Evolutionary conservation across 2,329 filamentous ascomycete genomes (phyloP), one percentile per base, ranked within the genome.

Genomic region (Periconia sp.): DNA sequence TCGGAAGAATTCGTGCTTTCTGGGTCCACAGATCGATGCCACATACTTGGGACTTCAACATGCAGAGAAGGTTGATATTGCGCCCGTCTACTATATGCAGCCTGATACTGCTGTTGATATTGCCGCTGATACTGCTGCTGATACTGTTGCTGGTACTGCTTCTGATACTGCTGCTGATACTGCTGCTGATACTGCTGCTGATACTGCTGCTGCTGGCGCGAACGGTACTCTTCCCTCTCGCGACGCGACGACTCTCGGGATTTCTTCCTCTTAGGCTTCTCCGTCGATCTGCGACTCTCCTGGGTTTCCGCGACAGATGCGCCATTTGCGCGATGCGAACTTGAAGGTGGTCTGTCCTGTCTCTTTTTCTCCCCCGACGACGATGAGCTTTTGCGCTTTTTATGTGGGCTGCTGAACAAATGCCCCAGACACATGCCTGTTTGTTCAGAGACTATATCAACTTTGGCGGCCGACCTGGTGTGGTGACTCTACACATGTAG

Each of bases 401-500:
- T 60, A 44, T 50, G 56, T 31, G 61, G 57, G 43, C 57, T 43
- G 40, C 59, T 57, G 43, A 67, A 68, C 35, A 57, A 59, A 49
- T 65, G 67, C 50, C 61, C 63, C 59, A 65, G 68, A 54, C 66
- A 69, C 66, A 69, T 69, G 48, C 54, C 54, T 61, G 59, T 58
- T 59, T 58, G 60, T 59, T 46, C 36, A 48, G 43, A 36, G 34
- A 37, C 41, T 48, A 48, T 22, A 45, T 48, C 40, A 50, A 54
- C 28, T 42, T 50, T 50, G 26, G 42, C 43, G 43, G 42, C 37
- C 45, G 16, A 35, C 46, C n/a, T n/a, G n/a, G 43, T 36, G 39
- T 45, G 41, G 47, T 51, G 44, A 51, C 49, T 57, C 50, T 44
- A 48, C 37, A 53, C 51, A 60, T 63, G 37, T 46, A 53, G 11